Evolutionary conservation across 306 rosid species (phyloP), one percentile per base, ranked within the genome.

Genomic region (Inga laurina): DNA sequence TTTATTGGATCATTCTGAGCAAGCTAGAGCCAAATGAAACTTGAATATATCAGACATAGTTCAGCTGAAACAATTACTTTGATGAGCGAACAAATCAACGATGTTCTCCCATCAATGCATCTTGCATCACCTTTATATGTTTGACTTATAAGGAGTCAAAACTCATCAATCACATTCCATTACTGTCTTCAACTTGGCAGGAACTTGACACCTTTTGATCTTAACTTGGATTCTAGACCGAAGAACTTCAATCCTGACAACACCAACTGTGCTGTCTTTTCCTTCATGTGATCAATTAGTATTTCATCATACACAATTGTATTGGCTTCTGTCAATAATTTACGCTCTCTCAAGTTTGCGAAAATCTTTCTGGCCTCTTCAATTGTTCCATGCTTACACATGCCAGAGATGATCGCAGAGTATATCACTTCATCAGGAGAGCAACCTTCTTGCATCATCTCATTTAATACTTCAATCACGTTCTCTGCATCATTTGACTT

Each of bases 341-440:
- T 86, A 44, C 86, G 88, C 77, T 89, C 96, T 79, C 81, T 89
- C 89, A 92, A 75, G 70, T 83, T 83, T 4, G 86, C 75, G 84
- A 93, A 91, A 76, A 93, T 86, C 82, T 91, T 95, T 90, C 95
- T 88, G 24, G 96, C 94, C 91, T 89, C 98, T 82, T 93, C 96
- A 43, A 95, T 81, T 3, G 94, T 88, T 79, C 98, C 97, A 66
- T 95, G 68, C 89, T 85, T 91, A 66, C 87, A 85, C 96, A 91
- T 92, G 88, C 96, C 97, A 15, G 88, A 92, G 82, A 95, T 90
- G 75, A 95, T 72, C 12, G 94, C 90, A 77, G 90, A 89, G 86
- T 44, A 90, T 37, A 89, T 32, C 24, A 90, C 90, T 71, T 54
- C 83, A 57, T 72, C 83, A 27, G 80, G 93, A 80, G 82, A 86